phyloP scores from a whole-genome alignment of 2,329 filamentous ascomycete species.

The Aspergillus ibericus region DNA sequence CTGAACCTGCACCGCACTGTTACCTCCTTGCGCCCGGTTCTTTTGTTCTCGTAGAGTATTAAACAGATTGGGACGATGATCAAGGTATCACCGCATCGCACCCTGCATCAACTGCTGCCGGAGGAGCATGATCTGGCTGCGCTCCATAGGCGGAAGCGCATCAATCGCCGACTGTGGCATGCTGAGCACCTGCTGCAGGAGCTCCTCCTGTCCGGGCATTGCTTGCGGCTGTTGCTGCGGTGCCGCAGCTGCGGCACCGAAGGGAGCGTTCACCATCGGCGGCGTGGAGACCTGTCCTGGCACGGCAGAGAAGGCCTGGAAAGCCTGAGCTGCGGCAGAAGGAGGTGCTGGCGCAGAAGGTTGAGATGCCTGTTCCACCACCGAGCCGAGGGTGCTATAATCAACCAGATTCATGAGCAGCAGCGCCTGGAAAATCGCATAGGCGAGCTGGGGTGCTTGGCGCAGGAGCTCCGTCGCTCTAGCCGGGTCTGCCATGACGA shows the following conservation, averaged over 20 bases:
- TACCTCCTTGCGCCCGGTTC: not conserved
- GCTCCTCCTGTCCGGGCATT: slow-evolving; percentile 65
- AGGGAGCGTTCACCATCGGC: slow-evolving; percentile 46
- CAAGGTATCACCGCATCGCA: slow-evolving; percentile 32
- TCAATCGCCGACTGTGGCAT: slow-evolving; percentile 81
- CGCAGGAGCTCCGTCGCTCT: slow-evolving; percentile 83
- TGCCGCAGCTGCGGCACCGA: slow-evolving; percentile 45
- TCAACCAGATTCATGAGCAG: slow-evolving; percentile 92
- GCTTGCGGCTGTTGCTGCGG: slow-evolving; percentile 40
- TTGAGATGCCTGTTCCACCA: slow-evolving; percentile 65
- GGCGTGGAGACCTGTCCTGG: slow-evolving; percentile 55
- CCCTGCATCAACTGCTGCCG: slow-evolving; percentile 61
- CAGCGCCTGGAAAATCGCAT: slow-evolving; percentile 91
- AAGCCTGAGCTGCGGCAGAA: slow-evolving; percentile 33
- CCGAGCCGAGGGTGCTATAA: slow-evolving; percentile 74
- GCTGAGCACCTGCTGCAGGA: slow-evolving; percentile 78
- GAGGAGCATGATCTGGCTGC: slow-evolving; percentile 76
- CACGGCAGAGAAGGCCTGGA: slow-evolving; percentile 38
- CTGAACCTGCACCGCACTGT: not conserved
- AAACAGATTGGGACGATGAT: not conserved
- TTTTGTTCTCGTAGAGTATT: not conserved
- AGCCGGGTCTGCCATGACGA: slow-evolving; percentile 77
- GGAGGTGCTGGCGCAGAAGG: slow-evolving; percentile 41
- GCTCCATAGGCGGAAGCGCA: slow-evolving; percentile 70
- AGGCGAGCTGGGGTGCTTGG: slow-evolving; percentile 87